Conservation (phyloP, 2,329 filamentous ascomycete genomes). For the Colletotrichum theobromicola region DNA sequence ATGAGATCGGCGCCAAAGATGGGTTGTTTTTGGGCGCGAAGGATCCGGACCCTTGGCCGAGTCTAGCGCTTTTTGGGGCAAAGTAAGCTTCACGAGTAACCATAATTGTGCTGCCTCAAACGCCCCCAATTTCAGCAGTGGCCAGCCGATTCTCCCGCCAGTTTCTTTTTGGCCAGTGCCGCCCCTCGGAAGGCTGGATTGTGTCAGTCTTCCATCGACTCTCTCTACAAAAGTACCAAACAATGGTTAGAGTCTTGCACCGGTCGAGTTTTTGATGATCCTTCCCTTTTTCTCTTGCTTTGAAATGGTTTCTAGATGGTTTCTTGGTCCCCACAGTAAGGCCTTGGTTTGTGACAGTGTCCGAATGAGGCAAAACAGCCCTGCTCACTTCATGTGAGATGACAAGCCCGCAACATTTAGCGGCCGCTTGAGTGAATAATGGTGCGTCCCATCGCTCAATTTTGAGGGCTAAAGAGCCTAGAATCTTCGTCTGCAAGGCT, state of each 20-base stretch:
- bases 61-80: background rate
- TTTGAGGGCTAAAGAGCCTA: background rate
- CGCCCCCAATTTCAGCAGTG: background rate
- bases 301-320: background rate
- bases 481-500: background rate
- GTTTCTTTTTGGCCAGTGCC: background rate
- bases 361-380: background rate
- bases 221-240: background rate
- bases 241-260: background rate
- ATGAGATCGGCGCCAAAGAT: background rate
- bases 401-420: background rate
- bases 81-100: background rate
- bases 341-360: background rate
- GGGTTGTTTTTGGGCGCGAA: background rate
- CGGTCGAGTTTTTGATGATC: background rate
- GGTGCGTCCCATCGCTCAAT: background rate
- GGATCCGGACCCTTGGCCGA: constrained; percentile 1
- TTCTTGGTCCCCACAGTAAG: background rate
- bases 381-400: background rate
- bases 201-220: background rate
- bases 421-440: background rate
- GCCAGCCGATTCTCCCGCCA: background rate
- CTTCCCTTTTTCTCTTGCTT: background rate
- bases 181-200: background rate
- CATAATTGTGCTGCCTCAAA: background rate